phyloP scores from a whole-genome alignment of 2,329 filamentous ascomycete species.

The Escovopsis sp. region DNA sequence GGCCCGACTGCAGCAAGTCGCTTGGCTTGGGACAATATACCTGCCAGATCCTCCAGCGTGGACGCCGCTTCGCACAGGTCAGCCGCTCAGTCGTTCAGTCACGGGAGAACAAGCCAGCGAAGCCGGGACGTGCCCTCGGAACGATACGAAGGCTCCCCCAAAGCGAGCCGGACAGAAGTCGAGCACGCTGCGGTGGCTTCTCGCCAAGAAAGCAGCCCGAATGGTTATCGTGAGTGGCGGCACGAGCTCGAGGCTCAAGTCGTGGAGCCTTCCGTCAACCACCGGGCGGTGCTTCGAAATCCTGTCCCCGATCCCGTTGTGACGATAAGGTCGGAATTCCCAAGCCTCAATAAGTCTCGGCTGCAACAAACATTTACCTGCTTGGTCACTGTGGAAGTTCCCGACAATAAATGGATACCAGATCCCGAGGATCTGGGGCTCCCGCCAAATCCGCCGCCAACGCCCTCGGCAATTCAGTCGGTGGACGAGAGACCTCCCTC shows the following conservation, averaged over 20 bases:
- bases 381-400: conserved; percentile 82
- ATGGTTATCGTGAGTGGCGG: conserved; percentile 51
- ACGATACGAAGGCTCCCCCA: conserved; percentile 29
- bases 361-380: conserved; percentile 94
- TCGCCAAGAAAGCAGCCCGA: conserved; percentile 61
- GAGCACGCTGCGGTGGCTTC: conserved; percentile 59
- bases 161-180: conserved; percentile 66
- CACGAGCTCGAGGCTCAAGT: conserved; percentile 95
- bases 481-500: conserved; percentile 36
- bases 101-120: conserved; percentile 21
- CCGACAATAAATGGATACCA: conserved; percentile 80
- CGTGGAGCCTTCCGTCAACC: conserved; percentile 75
- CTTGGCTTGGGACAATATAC: conserved; percentile 54
- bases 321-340: conserved; percentile 93
- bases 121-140: conserved; percentile 30
- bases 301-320: conserved; percentile 82
- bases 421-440: conserved; percentile 65
- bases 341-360: conserved; percentile 77
- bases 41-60: conserved; percentile 37
- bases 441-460: conserved; percentile 18
- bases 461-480: conserved; percentile 14
- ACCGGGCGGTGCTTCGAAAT: conserved; percentile 58
- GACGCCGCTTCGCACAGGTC: conserved; percentile 23
- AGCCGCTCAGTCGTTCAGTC: conserved; percentile 17
- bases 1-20: conserved; percentile 37